Evolutionary conservation across 75 land plant species (phyloP), one percentile per base, ranked within the genome.

Genomic region (Gnetum montanum): DNA sequence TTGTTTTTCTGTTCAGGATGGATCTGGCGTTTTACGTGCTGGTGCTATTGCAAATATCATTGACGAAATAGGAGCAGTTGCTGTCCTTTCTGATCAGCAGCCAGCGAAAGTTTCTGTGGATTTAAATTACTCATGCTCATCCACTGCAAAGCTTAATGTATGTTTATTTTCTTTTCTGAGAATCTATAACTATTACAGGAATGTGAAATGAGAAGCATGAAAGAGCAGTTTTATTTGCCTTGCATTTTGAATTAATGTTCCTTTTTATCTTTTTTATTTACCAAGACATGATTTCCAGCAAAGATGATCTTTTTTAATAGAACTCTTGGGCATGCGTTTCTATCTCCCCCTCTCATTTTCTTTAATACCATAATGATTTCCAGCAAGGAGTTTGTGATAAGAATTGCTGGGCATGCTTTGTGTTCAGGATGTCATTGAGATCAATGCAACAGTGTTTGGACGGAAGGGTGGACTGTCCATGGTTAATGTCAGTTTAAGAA

Each of bases 391-490:
- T 29, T 31, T 16, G 13, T n/a, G n/a, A 50, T 27, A 29, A 6
- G 4, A 27, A 15, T 27, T 23, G 25, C 4, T 28, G 2, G 27
- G 25, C 0, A 27, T 50, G 34, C 25, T 18, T 31, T 28, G 23
- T 1, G 15, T 67, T 49, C 31, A 82, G 82, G 82, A 82, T 65
- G 86, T 74, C 38, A 54, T 82, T 33, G 86, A 78, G 70, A 69
- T 82, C 24, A 68, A 63, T 18, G 64, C 82, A 34, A 82, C 61
- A 54, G 47, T 64, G 26, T 58, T 82, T 44, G 81, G 81, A 28
- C 67, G 65, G 38, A 67, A 59, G 38, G 86, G 86, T 6, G 60
- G 58, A 3, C 68, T 68, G 46, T 62, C 64, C 8, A 68, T 74
- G 62, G 74, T 82, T 3, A 18, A 29, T 26, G 81, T 82, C 3